phyloP scores from a whole-genome alignment of 2,329 filamentous ascomycete genomes.

The Aspergillus texensis region DNA sequence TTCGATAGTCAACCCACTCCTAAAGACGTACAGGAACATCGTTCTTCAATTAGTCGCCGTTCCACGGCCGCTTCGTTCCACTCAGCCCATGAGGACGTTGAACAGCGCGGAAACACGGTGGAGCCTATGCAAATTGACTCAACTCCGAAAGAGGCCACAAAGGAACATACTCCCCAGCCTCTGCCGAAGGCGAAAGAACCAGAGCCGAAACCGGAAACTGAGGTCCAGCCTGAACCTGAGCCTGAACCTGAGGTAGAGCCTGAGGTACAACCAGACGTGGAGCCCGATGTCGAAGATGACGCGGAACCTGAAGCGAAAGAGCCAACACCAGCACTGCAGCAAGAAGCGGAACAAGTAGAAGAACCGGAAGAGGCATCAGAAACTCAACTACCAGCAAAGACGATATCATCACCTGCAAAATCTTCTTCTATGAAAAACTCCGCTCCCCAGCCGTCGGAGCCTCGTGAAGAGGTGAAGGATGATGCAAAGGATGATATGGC shows the following conservation, averaged over 20 bases:
- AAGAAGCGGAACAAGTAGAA: conserved; percentile 11
- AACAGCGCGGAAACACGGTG: conserved; percentile 37
- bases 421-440: conserved; percentile 22
- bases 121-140: conserved; percentile 41
- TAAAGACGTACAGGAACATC: conserved; percentile 21
- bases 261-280: conserved; percentile 10
- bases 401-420: conserved; percentile 19
- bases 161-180: conserved; percentile 20
- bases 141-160: conserved; percentile 23
- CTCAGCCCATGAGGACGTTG: conserved; percentile 46
- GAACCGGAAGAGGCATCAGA: conserved; percentile 9
- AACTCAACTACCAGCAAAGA: conserved; percentile 1
- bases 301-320: conserved; percentile 4
- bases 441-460: conserved; percentile 11
- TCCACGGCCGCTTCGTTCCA: conserved; percentile 51
- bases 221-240: conserved; percentile 5
- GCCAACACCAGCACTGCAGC: conserved; percentile 2
- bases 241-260: conserved; percentile 2
- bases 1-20: conserved; percentile 32
- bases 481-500: conserved; percentile 36
- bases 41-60: conserved; percentile 36
- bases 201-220: conserved; percentile 2
- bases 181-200: conserved; percentile 13
- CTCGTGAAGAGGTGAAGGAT: conserved; percentile 25
- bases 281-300: conserved; percentile 6